These are phyloP conservation scores for Phaseolus lunatus DNA, from an alignment of 306 rosid genomes.

Conservation along the genomic window DNA sequence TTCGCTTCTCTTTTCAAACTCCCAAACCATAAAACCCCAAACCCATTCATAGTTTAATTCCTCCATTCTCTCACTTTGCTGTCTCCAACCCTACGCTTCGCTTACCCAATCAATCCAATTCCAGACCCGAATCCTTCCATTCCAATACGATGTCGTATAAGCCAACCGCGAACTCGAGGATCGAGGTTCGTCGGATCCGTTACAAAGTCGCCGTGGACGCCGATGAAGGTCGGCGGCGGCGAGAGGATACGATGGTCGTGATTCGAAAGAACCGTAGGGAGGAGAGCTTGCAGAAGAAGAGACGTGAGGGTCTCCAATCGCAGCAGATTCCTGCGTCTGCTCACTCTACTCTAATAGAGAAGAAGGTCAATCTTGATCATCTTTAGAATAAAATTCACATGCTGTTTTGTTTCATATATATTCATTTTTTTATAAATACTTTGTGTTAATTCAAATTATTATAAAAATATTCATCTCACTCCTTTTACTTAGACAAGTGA, in stretches of 20 bases:
- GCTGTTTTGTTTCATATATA: background rate
- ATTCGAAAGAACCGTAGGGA: conserved; percentile 85
- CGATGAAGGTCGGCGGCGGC: conserved; percentile 85
- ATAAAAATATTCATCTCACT: background rate
- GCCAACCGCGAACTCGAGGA: conserved; percentile 61
- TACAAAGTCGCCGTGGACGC: conserved; percentile 94
- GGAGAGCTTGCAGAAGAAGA: conserved; percentile 86
- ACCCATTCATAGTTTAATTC: conserved; percentile 20
- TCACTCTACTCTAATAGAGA: conserved; percentile 36
- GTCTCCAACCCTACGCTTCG: conserved; percentile 34
- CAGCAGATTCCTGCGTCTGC: conserved; percentile 52
- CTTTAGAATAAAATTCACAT: background rate
- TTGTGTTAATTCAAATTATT: background rate
- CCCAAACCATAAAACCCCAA: conserved; percentile 22
- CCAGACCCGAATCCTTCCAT: background rate
- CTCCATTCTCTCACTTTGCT: background rate
- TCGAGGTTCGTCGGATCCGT: conserved; percentile 86
- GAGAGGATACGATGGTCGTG: conserved; percentile 90
- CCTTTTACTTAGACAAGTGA: background rate
- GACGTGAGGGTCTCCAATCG: conserved; percentile 77
- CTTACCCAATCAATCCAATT: conserved; percentile 1
- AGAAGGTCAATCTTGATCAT: conserved; percentile 36
- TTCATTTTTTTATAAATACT: background rate
- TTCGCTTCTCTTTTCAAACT: background rate
- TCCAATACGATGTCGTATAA: conserved; percentile 73